Evolutionary conservation across 768 basidiomycete species (phyloP).

Genomic region (Naganishia onofrii): DNA sequence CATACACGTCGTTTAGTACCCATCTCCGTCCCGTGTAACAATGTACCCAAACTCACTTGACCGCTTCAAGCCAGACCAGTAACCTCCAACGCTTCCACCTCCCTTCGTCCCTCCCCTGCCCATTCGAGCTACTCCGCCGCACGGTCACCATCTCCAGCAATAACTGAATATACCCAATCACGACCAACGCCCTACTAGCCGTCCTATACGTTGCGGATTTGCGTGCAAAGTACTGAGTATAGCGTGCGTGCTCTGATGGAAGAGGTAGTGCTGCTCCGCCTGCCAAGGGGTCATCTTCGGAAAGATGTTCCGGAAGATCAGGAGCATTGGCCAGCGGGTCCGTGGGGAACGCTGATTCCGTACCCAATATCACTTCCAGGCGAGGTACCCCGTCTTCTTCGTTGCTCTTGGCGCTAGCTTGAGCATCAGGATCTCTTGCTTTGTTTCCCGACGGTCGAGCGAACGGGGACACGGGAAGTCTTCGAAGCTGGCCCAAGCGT

Average conservation of each 20-base stretch:
- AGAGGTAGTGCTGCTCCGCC: conserved; percentile 26
- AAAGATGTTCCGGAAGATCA: neutral
- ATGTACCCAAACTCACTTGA: conserved; percentile 69
- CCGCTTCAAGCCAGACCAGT: conserved; percentile 69
- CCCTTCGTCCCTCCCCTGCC: neutral
- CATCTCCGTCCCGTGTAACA: neutral
- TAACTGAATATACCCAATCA: conserved; percentile 76
- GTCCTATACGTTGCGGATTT: conserved; percentile 70
- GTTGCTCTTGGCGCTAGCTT: neutral
- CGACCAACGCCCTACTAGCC: conserved; percentile 69
- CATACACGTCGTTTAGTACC: no score
- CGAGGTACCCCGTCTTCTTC: neutral
- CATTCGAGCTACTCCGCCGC: conserved; percentile 62
- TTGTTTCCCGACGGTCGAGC: neutral
- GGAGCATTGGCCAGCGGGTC: neutral
- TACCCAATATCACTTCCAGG: neutral
- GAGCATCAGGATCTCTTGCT: neutral
- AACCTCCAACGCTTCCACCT: conserved; percentile 67
- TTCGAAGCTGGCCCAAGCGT: conserved; percentile 65
- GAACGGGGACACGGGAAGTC: conserved; percentile 47
- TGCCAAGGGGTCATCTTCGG: neutral
- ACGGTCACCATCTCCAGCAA: conserved; percentile 83
- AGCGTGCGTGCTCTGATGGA: conserved; percentile 68
- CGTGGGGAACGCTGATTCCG: neutral
- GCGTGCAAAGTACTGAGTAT: conserved; percentile 81